Evolutionary conservation across 768 basidiomycete genomes (phyloP), one percentile per base, ranked within the genome.

Genomic region (Serpula lacrymans): DNA sequence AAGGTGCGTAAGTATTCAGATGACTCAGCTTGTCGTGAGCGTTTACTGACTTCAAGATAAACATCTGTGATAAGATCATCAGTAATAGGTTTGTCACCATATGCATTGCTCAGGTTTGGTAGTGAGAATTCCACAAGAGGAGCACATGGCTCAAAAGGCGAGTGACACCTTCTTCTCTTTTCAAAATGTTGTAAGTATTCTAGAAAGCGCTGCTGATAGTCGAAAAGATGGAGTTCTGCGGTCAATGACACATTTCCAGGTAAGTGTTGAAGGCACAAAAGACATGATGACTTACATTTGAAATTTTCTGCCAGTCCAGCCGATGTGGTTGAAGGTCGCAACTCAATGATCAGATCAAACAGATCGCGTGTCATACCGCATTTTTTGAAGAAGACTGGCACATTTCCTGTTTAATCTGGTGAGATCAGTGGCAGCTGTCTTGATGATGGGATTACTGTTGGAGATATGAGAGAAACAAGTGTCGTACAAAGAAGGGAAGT

Each of bases 191-290:
- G 24, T 9, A 58, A 41, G 38, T 53, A 58, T 5, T 50, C 47
- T 0, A 52, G 37, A 6, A 32, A 21, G 8, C 36, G 23, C 27
- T 53, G 37, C 12, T 49, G 27, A 23, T 55, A 51, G 33, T 53
- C 48, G 6, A 52, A 39, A 5, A 58, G 45, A 33, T 59, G 54
- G 2, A 59, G 49, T 27, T 59, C 58, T 53, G 31, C 8, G 34
- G 23, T 6, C 11, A n/a, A 12, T 22, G 16, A 32, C 25, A 18
- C 28, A 27, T 24, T 14, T 16, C 4, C 20, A 14, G 18, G 9
- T 25, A 20, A 14, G n/a, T n/a, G n/a, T n/a, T n/a, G n/a, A n/a
- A n/a, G n/a, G n/a, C n/a, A n/a, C n/a, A n/a, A n/a, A 21, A 23
- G 13, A n/a, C 20, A 16, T 22, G 5, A 14, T 13, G 2, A 46